Evolutionary conservation across 768 basidiomycete genomes (phyloP).

Genomic region (Leucocoprinus birnbaumii): DNA sequence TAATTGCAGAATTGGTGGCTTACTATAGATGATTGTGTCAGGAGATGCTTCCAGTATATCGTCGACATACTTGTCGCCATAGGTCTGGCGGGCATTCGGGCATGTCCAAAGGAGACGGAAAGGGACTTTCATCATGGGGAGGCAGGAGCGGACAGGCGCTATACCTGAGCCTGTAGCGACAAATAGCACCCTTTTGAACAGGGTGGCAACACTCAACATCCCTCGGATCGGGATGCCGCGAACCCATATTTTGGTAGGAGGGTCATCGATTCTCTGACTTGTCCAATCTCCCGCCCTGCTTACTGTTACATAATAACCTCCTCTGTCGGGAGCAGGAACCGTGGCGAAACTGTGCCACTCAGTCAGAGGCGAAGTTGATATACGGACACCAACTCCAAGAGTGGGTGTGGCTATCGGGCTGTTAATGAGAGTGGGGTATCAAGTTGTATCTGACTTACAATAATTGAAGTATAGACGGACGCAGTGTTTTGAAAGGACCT

Average conservation of each 20-base stretch:
- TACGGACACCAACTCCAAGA: slow-evolving; percentile 14
- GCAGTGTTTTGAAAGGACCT: slow-evolving; percentile 49
- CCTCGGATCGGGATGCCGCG: slow-evolving; percentile 51
- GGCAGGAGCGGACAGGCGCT: slow-evolving; percentile 38
- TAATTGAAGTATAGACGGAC: slow-evolving; percentile 56
- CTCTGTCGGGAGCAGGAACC: slow-evolving; percentile 31
- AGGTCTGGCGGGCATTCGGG: slow-evolving; percentile 36
- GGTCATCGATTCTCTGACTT: slow-evolving; percentile 39
- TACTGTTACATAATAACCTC: slow-evolving; percentile 49
- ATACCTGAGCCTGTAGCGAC: slow-evolving; percentile 57
- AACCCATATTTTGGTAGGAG: slow-evolving; percentile 51
- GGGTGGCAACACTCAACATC: slow-evolving; percentile 43
- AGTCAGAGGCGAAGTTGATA: slow-evolving; percentile 35
- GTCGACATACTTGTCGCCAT: slow-evolving; percentile 35
- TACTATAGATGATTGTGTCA: slow-evolving; percentile 33
- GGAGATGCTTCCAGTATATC: slow-evolving; percentile 35
- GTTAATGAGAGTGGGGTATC: slow-evolving; percentile 8
- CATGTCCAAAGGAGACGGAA: slow-evolving; percentile 40
- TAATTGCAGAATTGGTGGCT: not conserved
- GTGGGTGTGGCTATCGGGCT: slow-evolving; percentile 12
- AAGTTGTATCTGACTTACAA: slow-evolving; percentile 27
- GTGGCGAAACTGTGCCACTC: slow-evolving; percentile 54
- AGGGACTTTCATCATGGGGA: slow-evolving; percentile 32
- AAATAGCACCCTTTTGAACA: slow-evolving; percentile 49
- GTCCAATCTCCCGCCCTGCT: slow-evolving; percentile 62